A percentile compares a stretch with the other conserved stretches of the same genome.
Conservation (phyloP, 1,139 yeast genomes). For the Candida sp. region DNA sequence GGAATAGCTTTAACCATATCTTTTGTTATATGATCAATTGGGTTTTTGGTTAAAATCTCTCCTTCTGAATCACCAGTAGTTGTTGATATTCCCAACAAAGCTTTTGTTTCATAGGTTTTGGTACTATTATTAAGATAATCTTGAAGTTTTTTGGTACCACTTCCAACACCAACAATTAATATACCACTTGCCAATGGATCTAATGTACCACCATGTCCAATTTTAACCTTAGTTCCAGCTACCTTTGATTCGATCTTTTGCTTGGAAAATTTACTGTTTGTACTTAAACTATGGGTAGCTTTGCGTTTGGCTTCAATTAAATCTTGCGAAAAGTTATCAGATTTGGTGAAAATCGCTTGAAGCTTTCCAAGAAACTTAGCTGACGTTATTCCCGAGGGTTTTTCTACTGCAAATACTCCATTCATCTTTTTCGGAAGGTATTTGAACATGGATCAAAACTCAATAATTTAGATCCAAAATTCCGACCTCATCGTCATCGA, state of each 20-base stretch:
- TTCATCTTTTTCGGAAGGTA: constrained; percentile 52
- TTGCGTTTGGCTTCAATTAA: constrained; percentile 37
- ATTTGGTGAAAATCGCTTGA: constrained; percentile 59
- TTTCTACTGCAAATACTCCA: constrained; percentile 91
- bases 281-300: constrained; percentile 32
- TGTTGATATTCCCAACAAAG: constrained; percentile 85
- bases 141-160: constrained; percentile 80
- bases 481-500: not conserved
- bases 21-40: constrained; percentile 54
- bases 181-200: constrained; percentile 97
- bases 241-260: constrained; percentile 44
- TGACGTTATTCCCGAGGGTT: constrained; percentile 85
- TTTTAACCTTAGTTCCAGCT: constrained; percentile 63
- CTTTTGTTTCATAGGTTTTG: constrained; percentile 80
- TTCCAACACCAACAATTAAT: constrained; percentile 83
- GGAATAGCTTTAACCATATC: constrained; percentile 50
- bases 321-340: constrained; percentile 57
- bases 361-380: constrained; percentile 65
- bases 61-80: constrained; percentile 96
- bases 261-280: constrained; percentile 46
- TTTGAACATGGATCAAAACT: constrained; percentile 35
- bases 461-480: constrained; percentile 13
- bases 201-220: constrained; percentile 98
- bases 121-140: constrained; percentile 68
- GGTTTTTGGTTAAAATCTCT: constrained; percentile 59